These are phyloP conservation scores for Populus davidiana DNA, from an alignment of 345 rosid species.

Conservation along the genomic window DNA sequence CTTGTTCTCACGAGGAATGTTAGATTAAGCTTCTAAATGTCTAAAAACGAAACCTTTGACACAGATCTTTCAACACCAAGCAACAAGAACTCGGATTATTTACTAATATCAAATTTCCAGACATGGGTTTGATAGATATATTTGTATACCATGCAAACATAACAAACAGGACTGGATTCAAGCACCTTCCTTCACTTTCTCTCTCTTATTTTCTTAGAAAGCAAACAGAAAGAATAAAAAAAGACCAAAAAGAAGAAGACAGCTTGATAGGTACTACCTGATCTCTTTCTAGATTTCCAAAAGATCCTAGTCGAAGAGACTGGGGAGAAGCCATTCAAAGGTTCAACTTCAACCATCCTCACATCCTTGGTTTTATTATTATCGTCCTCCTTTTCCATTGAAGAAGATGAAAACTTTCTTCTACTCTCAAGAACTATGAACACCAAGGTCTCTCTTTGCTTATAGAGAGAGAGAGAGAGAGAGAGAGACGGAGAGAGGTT, in stretches of 20 bases:
- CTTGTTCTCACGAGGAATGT: neutral
- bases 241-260: neutral
- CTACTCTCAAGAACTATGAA: neutral
- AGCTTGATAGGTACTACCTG: constrained; percentile 39
- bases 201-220: neutral
- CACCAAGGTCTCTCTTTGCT: neutral
- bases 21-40: neutral
- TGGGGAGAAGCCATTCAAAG: constrained; percentile 70
- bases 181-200: neutral
- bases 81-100: neutral
- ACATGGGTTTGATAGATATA: neutral
- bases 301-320: constrained; percentile 58
- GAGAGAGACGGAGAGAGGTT: neutral
- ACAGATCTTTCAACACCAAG: neutral
- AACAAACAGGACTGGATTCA: neutral
- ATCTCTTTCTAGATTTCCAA: constrained; percentile 78
- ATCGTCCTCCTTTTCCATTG: constrained; percentile 32
- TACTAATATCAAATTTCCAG: neutral
- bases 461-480: neutral
- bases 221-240: neutral
- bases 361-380: neutral
- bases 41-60: neutral
- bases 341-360: constrained; percentile 32
- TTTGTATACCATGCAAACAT: neutral
- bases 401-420: neutral